Evolutionary conservation across 2,329 filamentous ascomycete genomes (phyloP).

Genomic region (Ascochyta clinopodiicola): DNA sequence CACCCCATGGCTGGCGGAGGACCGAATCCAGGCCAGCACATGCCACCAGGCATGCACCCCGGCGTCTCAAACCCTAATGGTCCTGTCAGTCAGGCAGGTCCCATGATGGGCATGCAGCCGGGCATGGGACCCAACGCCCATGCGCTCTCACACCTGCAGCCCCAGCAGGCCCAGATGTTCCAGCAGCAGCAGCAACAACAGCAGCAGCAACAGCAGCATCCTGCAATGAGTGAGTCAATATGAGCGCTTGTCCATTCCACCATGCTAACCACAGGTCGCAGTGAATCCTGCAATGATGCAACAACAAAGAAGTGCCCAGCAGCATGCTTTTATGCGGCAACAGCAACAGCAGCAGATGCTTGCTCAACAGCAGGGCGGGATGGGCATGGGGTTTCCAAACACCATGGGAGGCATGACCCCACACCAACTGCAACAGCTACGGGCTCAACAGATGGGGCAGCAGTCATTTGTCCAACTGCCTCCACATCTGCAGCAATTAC

Average conservation of each 20-base stretch:
- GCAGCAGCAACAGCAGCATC: constrained; percentile 56
- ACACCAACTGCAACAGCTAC: constrained; percentile 44
- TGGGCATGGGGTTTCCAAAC: constrained; percentile 62
- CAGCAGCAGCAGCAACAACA: constrained; percentile 58
- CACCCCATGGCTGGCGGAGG: constrained; percentile 71
- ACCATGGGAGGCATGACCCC: constrained; percentile 59
- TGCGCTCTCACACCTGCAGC: constrained; percentile 74
- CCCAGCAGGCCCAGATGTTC: constrained; percentile 65
- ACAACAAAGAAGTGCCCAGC: constrained; percentile 52
- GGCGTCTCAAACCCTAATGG: constrained; percentile 74
- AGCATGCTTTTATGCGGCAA: constrained; percentile 55
- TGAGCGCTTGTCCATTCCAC: not conserved
- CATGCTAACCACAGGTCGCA: constrained; percentile 22
- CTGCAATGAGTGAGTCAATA: constrained; percentile 45
- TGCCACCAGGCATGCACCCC: constrained; percentile 73
- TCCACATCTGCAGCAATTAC: constrained; percentile 52
- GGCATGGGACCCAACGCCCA: constrained; percentile 69
- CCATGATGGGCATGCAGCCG: constrained; percentile 81
- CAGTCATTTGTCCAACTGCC: constrained; percentile 36
- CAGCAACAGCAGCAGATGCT: constrained; percentile 61
- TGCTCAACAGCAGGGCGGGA: constrained; percentile 61
- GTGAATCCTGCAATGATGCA: constrained; percentile 52
- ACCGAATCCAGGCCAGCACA: constrained; percentile 73
- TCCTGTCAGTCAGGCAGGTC: constrained; percentile 71
- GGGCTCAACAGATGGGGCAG: constrained; percentile 32